phyloP scores from a whole-genome alignment of 2,329 filamentous ascomycete species.

The Thielaviopsis populi region DNA sequence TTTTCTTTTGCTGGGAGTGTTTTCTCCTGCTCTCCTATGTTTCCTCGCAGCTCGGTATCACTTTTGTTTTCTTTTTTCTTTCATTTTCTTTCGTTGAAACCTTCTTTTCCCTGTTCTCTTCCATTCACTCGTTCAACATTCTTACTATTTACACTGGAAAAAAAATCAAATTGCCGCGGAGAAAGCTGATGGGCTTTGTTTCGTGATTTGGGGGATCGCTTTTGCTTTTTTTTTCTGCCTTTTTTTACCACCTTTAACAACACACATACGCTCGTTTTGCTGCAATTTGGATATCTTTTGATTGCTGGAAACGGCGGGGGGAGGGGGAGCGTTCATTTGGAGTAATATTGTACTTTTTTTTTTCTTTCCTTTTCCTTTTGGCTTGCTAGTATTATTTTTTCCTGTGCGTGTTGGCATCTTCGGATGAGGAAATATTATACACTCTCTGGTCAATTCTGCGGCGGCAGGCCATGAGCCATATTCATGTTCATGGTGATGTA shows the following conservation, averaged over 20 bases:
- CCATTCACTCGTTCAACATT: background rate
- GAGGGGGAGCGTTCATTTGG: background rate
- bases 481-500: no score
- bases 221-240: slow-evolving; percentile 11
- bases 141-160: slow-evolving; percentile 2
- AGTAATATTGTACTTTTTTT: background rate
- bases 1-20: background rate
- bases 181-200: slow-evolving; percentile 10
- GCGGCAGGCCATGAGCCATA: no score
- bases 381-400: no score
- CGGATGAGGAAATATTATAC: background rate
- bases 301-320: background rate
- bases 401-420: background rate
- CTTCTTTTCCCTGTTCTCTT: slow-evolving; percentile 1
- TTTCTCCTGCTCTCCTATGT: background rate
- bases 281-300: slow-evolving; percentile 5
- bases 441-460: background rate
- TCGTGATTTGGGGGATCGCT: slow-evolving; percentile 6
- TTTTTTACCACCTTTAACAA: background rate
- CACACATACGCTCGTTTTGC: background rate
- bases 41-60: background rate
- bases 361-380: slow-evolving; percentile 5
- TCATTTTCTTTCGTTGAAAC: background rate
- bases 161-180: slow-evolving; percentile 4
- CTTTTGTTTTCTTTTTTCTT: slow-evolving; percentile 3